Evolutionary conservation across 192 early-diverging fungal species (phyloP).

Genomic region (Coemansia sp.): DNA sequence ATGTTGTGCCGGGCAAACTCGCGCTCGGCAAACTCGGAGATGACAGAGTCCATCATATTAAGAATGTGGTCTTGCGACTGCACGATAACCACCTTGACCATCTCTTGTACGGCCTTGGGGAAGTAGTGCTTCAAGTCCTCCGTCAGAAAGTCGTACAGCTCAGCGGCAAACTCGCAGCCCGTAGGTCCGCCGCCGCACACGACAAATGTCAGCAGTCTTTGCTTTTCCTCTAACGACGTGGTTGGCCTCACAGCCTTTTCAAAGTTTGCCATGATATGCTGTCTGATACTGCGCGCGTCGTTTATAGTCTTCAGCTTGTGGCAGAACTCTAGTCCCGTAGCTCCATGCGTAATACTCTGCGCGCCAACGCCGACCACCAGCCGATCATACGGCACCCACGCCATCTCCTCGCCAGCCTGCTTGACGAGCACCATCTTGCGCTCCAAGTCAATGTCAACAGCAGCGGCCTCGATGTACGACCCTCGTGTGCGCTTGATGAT

Average conservation of each 20-base stretch:
- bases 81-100: conserved; percentile 74
- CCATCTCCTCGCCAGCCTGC: conserved; percentile 63
- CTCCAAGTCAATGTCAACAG: conserved; percentile 81
- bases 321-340: conserved; percentile 81
- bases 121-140: conserved; percentile 79
- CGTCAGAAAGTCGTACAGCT: conserved; percentile 80
- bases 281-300: conserved; percentile 80
- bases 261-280: conserved; percentile 79
- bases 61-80: conserved; percentile 83
- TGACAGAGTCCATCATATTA: conserved; percentile 74
- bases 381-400: conserved; percentile 71
- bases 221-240: conserved; percentile 62
- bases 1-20: conserved; percentile 80
- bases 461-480: conserved; percentile 82
- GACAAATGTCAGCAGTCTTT: conserved; percentile 75
- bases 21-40: conserved; percentile 71
- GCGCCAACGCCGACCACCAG: conserved; percentile 83
- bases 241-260: conserved; percentile 75
- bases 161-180: conserved; percentile 74
- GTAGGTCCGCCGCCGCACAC: conserved; percentile 90
- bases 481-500: conserved; percentile 82
- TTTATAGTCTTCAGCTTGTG: conserved; percentile 81
- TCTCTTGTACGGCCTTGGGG: conserved; percentile 68
- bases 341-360: conserved; percentile 78
- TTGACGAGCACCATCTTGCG: conserved; percentile 76